Percentiles rank a stretch among this genome's conserved stretches.
Evolutionary conservation across 2,329 filamentous ascomycete species (phyloP).

Genomic region (Sporothrix schenckii): DNA sequence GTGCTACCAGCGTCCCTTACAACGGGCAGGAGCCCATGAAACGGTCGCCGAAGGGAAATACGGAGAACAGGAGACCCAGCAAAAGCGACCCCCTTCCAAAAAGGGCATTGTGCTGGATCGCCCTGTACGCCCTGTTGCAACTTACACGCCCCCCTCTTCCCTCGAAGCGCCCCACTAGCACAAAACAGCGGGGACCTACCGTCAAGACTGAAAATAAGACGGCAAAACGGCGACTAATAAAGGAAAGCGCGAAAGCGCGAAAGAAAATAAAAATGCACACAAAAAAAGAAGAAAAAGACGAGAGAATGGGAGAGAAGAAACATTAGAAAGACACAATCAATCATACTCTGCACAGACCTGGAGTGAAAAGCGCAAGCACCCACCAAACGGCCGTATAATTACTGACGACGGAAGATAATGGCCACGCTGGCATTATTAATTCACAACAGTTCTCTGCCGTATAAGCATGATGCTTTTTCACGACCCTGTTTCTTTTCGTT

Average conservation of each 20-base stretch:
- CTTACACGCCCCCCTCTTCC: slow-evolving; percentile 23
- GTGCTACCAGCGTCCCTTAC: background rate
- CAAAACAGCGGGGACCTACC: background rate
- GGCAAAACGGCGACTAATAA: slow-evolving; percentile 28
- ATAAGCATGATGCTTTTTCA: slow-evolving; percentile 24
- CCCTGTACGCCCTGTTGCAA: slow-evolving; percentile 4
- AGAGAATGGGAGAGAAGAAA: background rate
- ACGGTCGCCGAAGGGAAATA: slow-evolving; percentile 17
- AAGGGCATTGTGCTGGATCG: slow-evolving; percentile 9
- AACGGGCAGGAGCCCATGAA: background rate
- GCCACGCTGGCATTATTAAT: slow-evolving; percentile 17
- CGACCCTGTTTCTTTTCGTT: background rate
- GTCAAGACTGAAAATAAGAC: slow-evolving; percentile 8
- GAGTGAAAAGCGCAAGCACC: too few relatives aligned
- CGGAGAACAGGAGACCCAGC: background rate
- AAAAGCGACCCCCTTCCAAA: background rate
- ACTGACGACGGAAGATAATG: background rate
- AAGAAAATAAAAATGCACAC: background rate
- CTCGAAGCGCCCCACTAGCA: background rate
- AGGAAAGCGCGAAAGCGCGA: slow-evolving; percentile 20
- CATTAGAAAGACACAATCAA: background rate
- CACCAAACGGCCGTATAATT: background rate
- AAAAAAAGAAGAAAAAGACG: background rate
- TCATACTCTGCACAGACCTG: background rate
- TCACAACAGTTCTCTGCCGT: slow-evolving; percentile 16